Evolutionary conservation across 441 rosid genomes (phyloP).

Genomic region (Omphalea diandra): DNA sequence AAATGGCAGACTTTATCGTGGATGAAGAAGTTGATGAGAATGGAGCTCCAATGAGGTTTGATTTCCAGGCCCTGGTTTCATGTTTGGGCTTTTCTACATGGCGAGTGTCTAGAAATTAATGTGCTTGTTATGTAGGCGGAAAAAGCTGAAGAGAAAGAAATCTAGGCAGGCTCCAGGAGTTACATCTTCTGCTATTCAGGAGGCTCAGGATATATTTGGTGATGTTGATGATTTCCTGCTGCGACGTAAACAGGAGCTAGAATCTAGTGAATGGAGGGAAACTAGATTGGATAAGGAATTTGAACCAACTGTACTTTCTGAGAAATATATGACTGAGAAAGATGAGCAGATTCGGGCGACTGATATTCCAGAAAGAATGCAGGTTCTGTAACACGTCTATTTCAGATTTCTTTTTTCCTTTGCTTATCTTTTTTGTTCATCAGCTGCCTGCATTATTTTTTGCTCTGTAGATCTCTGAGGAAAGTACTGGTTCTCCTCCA

Average conservation of each 20-base stretch:
- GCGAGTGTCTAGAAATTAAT: constrained; percentile 12
- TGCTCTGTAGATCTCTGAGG: constrained; percentile 63
- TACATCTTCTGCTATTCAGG: constrained; percentile 71
- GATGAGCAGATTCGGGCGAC: constrained; percentile 75
- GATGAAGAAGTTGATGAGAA: constrained; percentile 79
- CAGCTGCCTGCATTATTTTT: constrained; percentile 7
- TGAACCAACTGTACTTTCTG: constrained; percentile 83
- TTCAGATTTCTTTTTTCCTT: constrained; percentile 7
- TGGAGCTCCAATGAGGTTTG: constrained; percentile 68
- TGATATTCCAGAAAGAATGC: constrained; percentile 96
- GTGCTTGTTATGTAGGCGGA: constrained; percentile 44
- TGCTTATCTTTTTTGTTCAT: neutral
- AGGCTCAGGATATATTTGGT: constrained; percentile 90
- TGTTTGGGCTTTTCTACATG: neutral
- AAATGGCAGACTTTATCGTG: constrained; percentile 95
- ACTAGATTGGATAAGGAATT: constrained; percentile 86
- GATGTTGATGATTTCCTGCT: constrained; percentile 74
- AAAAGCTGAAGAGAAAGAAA: constrained; percentile 63
- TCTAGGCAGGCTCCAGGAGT: constrained; percentile 73
- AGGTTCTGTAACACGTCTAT: constrained; percentile 43
- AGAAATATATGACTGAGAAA: constrained; percentile 94
- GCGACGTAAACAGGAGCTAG: constrained; percentile 65
- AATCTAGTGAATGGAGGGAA: constrained; percentile 64
- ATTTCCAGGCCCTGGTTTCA: neutral
- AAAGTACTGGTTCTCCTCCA: constrained; percentile 72